Evolutionary conservation across 148 eudicot species (phyloP).

Genomic region (Heliosperma pusillum): DNA sequence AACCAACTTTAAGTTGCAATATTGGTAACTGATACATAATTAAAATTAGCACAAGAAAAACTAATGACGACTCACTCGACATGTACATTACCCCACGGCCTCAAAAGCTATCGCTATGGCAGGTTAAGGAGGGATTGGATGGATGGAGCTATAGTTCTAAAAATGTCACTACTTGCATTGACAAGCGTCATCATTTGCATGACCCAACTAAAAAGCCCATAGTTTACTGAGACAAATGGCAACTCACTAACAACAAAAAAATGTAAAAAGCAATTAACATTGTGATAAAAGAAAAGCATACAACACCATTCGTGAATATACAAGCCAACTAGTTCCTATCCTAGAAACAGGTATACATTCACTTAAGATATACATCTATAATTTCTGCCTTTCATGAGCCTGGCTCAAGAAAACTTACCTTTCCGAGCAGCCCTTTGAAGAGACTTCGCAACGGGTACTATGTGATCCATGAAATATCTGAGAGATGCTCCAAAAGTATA

Average conservation of each 20-base stretch:
- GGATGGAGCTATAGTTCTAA: not conserved
- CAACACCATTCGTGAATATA: not conserved
- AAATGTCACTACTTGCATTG: not conserved
- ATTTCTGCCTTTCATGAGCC: not conserved
- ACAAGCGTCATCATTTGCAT: not conserved
- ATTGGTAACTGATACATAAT: constrained; percentile 20
- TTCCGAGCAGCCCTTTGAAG: constrained; percentile 45
- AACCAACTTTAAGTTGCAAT: constrained; percentile 32
- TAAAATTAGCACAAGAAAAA: constrained; percentile 5
- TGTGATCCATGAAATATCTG: constrained; percentile 61
- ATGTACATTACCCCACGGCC: not conserved
- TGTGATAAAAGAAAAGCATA: not conserved
- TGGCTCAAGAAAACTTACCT: constrained; percentile 42
- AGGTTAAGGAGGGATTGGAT: not conserved
- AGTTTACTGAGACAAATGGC: not conserved
- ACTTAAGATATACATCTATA: not conserved
- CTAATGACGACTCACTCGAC: constrained; percentile 12
- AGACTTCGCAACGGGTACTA: constrained; percentile 74
- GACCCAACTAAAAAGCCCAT: not conserved
- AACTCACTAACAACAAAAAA: constrained; percentile 10
- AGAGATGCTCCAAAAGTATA: constrained; percentile 64
- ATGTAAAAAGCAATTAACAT: not conserved
- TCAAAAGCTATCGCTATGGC: not conserved
- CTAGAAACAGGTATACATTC: not conserved
- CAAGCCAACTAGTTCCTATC: not conserved